A percentile compares a stretch with the other conserved stretches of the same genome.
phyloP scores from a whole-genome alignment of 2,329 filamentous ascomycete genomes.

The Nemania sp. region DNA sequence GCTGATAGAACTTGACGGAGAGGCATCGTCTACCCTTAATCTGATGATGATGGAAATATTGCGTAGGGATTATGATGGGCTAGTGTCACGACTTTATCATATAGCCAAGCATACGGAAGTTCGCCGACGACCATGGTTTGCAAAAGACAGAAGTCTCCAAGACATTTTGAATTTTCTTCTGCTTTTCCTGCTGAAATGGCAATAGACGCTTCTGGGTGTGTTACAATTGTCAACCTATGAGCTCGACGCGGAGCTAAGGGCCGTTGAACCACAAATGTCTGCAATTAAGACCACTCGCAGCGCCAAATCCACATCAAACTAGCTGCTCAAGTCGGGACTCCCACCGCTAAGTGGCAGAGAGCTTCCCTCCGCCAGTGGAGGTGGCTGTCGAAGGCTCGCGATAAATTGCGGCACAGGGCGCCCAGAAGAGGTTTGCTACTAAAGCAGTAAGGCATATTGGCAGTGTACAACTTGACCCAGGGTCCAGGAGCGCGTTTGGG shows the following conservation, averaged over 20 bases:
- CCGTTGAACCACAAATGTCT: slow-evolving; percentile 22
- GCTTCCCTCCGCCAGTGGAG: slow-evolving; percentile 13
- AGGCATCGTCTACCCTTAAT: slow-evolving; percentile 11
- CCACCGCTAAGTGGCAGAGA: slow-evolving; percentile 13
- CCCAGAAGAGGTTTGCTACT: slow-evolving; percentile 12
- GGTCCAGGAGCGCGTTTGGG: slow-evolving; percentile 14
- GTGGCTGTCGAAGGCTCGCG: slow-evolving; percentile 8
- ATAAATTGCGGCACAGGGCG: slow-evolving; percentile 1
- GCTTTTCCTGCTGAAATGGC: slow-evolving; percentile 7
- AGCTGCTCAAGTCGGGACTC: slow-evolving; percentile 15
- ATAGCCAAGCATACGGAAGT: slow-evolving; percentile 13
- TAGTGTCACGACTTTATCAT: slow-evolving; percentile 11
- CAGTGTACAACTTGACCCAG: slow-evolving; percentile 9
- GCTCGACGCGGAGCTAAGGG: slow-evolving; percentile 18
- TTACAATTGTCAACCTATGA: slow-evolving; percentile 5
- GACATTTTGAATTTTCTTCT: slow-evolving; percentile 10
- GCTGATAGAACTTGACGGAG: slow-evolving; percentile 20
- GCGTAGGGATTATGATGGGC: slow-evolving; percentile 16
- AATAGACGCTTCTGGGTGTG: neutral
- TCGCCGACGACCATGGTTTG: slow-evolving; percentile 12
- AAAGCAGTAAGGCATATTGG: slow-evolving; percentile 11
- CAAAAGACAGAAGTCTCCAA: slow-evolving; percentile 6
- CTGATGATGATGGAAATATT: slow-evolving; percentile 20
- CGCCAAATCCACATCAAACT: slow-evolving; percentile 6
- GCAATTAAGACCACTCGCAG: slow-evolving; percentile 18